A percentile compares a stretch with the other conserved stretches of the same genome.
Evolutionary conservation across 495 filamentous ascomycete genomes (phyloP).

Genomic region (Extremus antarcticus): DNA sequence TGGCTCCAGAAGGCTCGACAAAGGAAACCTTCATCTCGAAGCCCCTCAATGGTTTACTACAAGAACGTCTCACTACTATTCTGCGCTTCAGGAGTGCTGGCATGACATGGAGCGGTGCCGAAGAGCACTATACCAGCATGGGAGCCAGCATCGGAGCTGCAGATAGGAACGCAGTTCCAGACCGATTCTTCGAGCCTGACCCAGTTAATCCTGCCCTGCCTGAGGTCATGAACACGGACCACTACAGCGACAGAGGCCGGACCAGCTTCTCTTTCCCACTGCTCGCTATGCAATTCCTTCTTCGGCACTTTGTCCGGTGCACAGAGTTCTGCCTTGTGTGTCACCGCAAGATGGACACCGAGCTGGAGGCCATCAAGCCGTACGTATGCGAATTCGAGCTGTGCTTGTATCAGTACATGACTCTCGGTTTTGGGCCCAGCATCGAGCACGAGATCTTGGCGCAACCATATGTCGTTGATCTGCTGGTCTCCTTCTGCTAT

Average conservation of each 20-base stretch:
- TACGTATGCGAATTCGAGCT: slow-evolving; percentile 75
- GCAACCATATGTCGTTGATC: slow-evolving; percentile 75
- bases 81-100: slow-evolving; percentile 46
- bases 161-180: slow-evolving; percentile 20
- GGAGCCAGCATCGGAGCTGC: slow-evolving; percentile 31
- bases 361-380: slow-evolving; percentile 79
- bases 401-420: slow-evolving; percentile 87
- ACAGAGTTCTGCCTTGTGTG: slow-evolving; percentile 85
- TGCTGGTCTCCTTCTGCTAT: slow-evolving; percentile 78
- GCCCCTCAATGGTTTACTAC: slow-evolving; percentile 60
- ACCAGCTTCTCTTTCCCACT: slow-evolving; percentile 51
- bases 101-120: slow-evolving; percentile 62
- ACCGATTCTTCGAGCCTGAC: slow-evolving; percentile 30
- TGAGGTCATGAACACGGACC: slow-evolving; percentile 27
- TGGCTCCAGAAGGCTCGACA: slow-evolving; percentile 26
- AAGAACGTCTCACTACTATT: slow-evolving; percentile 53
- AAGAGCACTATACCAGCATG: slow-evolving; percentile 40
- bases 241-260: slow-evolving; percentile 12
- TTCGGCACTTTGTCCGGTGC: slow-evolving; percentile 71
- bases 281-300: slow-evolving; percentile 65
- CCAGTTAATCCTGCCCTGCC: slow-evolving; percentile 19
- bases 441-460: slow-evolving; percentile 74
- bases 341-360: slow-evolving; percentile 56
- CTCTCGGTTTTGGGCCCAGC: slow-evolving; percentile 72
- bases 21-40: slow-evolving; percentile 57